Percentiles rank a stretch among this genome's conserved stretches.
phyloP scores from a whole-genome alignment of 306 rosid genomes.

The Acacia acuminata region DNA sequence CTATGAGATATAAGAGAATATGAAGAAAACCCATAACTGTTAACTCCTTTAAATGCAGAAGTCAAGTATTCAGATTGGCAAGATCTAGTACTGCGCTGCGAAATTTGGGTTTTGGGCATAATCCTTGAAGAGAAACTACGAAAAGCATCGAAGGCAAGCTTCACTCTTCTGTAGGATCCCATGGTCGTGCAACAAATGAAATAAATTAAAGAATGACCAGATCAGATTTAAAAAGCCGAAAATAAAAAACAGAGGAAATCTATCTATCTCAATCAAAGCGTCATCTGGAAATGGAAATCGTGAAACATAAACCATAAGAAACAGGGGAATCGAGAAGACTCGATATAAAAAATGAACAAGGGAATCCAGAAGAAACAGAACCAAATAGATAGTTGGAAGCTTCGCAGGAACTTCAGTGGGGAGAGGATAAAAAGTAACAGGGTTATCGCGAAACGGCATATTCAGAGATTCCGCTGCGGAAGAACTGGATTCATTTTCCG shows the following conservation, averaged over 20 bases:
- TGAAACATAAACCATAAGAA: constrained; percentile 31
- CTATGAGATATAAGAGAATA: constrained; percentile 37
- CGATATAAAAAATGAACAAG: neutral
- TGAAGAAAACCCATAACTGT: constrained; percentile 35
- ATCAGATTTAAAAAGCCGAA: neutral
- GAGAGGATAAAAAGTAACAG: neutral
- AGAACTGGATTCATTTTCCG: neutral
- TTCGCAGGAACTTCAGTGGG: neutral
- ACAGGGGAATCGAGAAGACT: neutral
- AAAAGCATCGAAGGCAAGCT: constrained; percentile 45
- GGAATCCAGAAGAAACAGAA: neutral
- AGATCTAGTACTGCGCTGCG: constrained; percentile 36
- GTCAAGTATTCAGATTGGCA: constrained; percentile 27
- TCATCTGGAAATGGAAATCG: neutral
- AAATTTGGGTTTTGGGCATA: constrained; percentile 24
- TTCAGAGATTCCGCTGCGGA: neutral
- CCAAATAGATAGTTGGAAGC: neutral
- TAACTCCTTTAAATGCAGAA: constrained; percentile 30
- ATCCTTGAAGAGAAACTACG: constrained; percentile 46
- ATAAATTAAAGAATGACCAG: neutral
- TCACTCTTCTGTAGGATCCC: constrained; percentile 51
- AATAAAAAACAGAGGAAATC: neutral
- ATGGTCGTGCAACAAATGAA: constrained; percentile 30
- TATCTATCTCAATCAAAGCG: neutral
- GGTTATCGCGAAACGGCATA: neutral